Evolutionary conservation across 164 flowering plant species (phyloP).

Genomic region (Saururus chinensis): DNA sequence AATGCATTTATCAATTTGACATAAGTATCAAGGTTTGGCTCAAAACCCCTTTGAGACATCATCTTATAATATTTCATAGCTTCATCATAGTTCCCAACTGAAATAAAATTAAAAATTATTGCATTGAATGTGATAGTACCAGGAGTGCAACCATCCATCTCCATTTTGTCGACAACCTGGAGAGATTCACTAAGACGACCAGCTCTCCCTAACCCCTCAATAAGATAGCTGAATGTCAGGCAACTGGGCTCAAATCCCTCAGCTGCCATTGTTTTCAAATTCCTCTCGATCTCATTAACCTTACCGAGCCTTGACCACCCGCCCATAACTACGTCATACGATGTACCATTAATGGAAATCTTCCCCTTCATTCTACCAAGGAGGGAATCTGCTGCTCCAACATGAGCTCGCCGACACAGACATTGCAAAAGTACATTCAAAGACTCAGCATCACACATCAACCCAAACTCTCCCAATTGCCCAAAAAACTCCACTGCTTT

Average conservation of each 20-base stretch:
- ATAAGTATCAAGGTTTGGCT: constrained; percentile 58
- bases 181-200: constrained; percentile 55
- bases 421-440: constrained; percentile 53
- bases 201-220: constrained; percentile 78
- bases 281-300: constrained; percentile 44
- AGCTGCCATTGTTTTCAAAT: constrained; percentile 40
- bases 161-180: constrained; percentile 44
- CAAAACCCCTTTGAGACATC: constrained; percentile 36
- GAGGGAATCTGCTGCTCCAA: constrained; percentile 46
- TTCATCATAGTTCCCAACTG: constrained; percentile 38
- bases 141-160: constrained; percentile 31
- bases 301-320: constrained; percentile 74
- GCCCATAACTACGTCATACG: constrained; percentile 51
- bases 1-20: constrained; percentile 37
- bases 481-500: constrained; percentile 48
- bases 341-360: constrained; percentile 25
- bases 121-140: constrained; percentile 56
- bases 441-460: constrained; percentile 31
- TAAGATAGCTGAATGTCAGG: constrained; percentile 34
- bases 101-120: constrained; percentile 50
- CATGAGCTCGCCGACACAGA: constrained; percentile 49
- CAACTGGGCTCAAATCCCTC: constrained; percentile 58
- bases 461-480: constrained; percentile 41
- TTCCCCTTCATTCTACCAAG: constrained; percentile 43
- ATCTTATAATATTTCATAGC: constrained; percentile 39